Percentiles rank a stretch among this genome's conserved stretches.
These are phyloP conservation scores for Leucosporidium yakuticum DNA, from an alignment of 768 basidiomycete genomes.

Conservation along the genomic window DNA sequence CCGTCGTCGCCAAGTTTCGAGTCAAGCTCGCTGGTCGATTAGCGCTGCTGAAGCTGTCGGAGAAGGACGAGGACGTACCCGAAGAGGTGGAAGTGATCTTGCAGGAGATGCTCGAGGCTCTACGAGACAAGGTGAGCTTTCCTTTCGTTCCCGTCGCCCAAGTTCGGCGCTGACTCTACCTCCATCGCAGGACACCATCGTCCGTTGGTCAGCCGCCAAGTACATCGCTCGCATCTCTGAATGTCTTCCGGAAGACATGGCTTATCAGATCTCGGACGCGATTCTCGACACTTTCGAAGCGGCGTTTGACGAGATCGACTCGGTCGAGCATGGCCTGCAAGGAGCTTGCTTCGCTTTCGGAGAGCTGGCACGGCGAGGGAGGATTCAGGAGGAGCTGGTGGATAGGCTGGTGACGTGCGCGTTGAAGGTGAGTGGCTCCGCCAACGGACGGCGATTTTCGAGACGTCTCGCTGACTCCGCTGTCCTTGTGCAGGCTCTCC, in stretches of 20 bases:
- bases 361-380: slow-evolving; percentile 78
- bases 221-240: slow-evolving; percentile 78
- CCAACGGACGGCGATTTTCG: neutral
- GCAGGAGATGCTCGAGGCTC: slow-evolving; percentile 61
- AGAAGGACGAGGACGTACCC: slow-evolving; percentile 53
- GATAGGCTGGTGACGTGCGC: slow-evolving; percentile 68
- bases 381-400: slow-evolving; percentile 55
- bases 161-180: neutral
- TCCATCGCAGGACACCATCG: slow-evolving; percentile 70
- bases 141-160: too few relatives aligned
- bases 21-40: slow-evolving; percentile 64
- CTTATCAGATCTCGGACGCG: slow-evolving; percentile 56
- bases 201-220: slow-evolving; percentile 92
- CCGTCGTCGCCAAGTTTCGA: slow-evolving; percentile 57
- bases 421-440: slow-evolving; percentile 55
- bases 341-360: slow-evolving; percentile 87
- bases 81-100: slow-evolving; percentile 69
- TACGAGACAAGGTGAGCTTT: slow-evolving; percentile 48
- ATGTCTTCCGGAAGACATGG: slow-evolving; percentile 55
- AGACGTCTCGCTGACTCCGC: neutral
- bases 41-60: slow-evolving; percentile 57
- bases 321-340: slow-evolving; percentile 88
- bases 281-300: slow-evolving; percentile 72
- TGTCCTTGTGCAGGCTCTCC: slow-evolving; percentile 60
- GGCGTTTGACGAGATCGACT: slow-evolving; percentile 58